Evolutionary conservation across 179 eudicot species (phyloP), one percentile per base, ranked within the genome.

Genomic region (Beta macrorhiza): DNA sequence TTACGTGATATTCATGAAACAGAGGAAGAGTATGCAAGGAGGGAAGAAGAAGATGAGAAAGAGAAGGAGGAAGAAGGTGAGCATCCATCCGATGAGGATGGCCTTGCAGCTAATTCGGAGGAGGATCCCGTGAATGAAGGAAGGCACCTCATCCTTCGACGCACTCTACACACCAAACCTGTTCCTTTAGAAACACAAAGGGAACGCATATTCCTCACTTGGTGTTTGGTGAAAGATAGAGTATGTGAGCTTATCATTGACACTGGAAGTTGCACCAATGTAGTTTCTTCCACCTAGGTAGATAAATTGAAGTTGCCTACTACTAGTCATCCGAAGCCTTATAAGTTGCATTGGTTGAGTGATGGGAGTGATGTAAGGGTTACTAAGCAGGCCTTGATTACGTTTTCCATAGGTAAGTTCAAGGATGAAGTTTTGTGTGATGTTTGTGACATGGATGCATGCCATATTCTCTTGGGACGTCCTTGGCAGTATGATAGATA

Each of bases 321-420:
- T 1, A 15, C n/a, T 0, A 13, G 2, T 2, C 74, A 70, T 70
- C 22, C 52, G 2, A 11, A 70, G 2, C 74, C 74, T 17, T 70
- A 70, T 20, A 45, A 49, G 12, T 20, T 80, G 78, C 74, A 62
- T n/a, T 71, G 68, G 59, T 7, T 57, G 13, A 32, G 62, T 56
- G 72, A 77, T n/a, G 80, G 19, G 1, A 55, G 44, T 17, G 53
- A 68, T 4, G 0, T 61, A 2, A 61, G 19, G 65, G 65, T 61
- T 17, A 61, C 65, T 5, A 61, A 61, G 25, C 6, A 61, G 16
- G 65, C 65, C 19, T 9, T 61, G 5, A n/a, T 61, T 9, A 2
- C 29, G 5, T 17, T 17, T 61, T 17, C 25, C 16, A n/a, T 17
- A 3, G 25, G 65, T 1, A 61, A 61, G 19, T 61, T 61, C 12